A percentile compares a stretch with the other conserved stretches of the same genome.
Evolutionary conservation across 192 early-diverging fungal genomes (phyloP).

Genomic region (Oehlia diaphana): DNA sequence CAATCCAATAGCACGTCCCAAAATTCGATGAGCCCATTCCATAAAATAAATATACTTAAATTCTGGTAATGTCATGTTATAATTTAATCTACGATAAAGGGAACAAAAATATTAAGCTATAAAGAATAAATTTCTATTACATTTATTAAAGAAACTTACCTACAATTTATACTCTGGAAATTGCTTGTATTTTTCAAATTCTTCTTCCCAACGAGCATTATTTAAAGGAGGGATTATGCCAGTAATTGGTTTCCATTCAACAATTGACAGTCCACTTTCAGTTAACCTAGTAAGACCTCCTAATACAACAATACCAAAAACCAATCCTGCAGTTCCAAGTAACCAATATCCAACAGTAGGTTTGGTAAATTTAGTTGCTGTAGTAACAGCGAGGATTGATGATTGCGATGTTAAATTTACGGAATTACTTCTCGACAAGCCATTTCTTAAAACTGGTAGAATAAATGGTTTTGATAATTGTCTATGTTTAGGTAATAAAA

Average conservation of each 20-base stretch:
- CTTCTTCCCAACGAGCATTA: slow-evolving; percentile 84
- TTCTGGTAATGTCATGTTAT: slow-evolving; percentile 83
- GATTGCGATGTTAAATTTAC: background rate
- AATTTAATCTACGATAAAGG: slow-evolving; percentile 67
- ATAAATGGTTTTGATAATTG: no score
- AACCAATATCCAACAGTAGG: slow-evolving; percentile 93
- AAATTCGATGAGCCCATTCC: slow-evolving; percentile 97
- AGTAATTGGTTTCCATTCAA: slow-evolving; percentile 94
- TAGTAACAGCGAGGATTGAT: background rate
- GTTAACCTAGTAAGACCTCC: slow-evolving; percentile 96
- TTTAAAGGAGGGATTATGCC: slow-evolving; percentile 89
- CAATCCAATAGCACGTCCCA: slow-evolving; percentile 89
- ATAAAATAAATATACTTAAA: slow-evolving; percentile 98
- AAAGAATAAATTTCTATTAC: background rate
- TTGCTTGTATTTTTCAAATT: slow-evolving; percentile 98
- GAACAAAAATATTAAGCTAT: background rate
- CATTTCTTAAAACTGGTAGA: no score
- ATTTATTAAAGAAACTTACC: slow-evolving; percentile 28
- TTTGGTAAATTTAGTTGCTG: slow-evolving; percentile 28
- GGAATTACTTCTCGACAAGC: no score
- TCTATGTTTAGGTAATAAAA: no score
- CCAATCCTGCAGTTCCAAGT: slow-evolving; percentile 80
- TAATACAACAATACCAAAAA: slow-evolving; percentile 91
- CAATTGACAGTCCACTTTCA: slow-evolving; percentile 95
- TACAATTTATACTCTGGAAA: slow-evolving; percentile 96